Base-by-base conservation (phyloP, 2,329 filamentous ascomycete genomes). In the Colletotrichum orchidophilum region DNA sequence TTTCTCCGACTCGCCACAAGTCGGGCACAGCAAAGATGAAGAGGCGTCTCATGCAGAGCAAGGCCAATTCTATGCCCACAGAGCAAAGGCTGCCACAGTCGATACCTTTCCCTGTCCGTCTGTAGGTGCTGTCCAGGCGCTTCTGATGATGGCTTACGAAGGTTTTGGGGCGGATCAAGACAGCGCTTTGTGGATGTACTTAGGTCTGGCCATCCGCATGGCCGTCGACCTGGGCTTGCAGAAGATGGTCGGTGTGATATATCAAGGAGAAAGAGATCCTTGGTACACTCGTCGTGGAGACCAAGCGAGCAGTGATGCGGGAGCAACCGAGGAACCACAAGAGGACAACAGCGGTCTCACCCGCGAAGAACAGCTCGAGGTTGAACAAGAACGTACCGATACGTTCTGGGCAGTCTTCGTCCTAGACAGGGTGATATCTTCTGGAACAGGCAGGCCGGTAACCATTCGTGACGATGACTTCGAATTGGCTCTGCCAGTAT, bases 361-460 rank as follows among this genome's bases (percentile, higher is more conserved):
- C 68, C 84, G 81, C 1, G 79, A 82, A 63, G 90, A 91, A 76
- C 89, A 88, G 79, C 87, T 83, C 73, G 92, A 89, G 76, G 88
- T 93, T 3, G 94, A 97, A 75, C 90, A 94, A 73, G 94, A 97
- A 77, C 89, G 94, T 18, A 91, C 94, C 53, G 94, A 97, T 76
- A 96, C 94, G 0, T 95, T 97, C 75, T 97, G 94, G 94, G 92
- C 94, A 4, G 92, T 97, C 12, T 97, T 97, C 79, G 92, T 97
- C 74, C 87, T 97, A 1, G 94, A 97, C 76, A 88, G 94, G 24
- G 92, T 96, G 72, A 96, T 97, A 29, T 97, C 94, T 0, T 96
- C 93, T 0, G 94, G 94, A 0, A 96, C 94, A 0, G 95, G 95
- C 11, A 87, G 94, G 18, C 92, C 94, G 0, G 94, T 96, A 12